These are phyloP conservation scores for Ophiostoma populinum DNA, from an alignment of 2,329 filamentous ascomycete genomes.

Conservation along the genomic window DNA sequence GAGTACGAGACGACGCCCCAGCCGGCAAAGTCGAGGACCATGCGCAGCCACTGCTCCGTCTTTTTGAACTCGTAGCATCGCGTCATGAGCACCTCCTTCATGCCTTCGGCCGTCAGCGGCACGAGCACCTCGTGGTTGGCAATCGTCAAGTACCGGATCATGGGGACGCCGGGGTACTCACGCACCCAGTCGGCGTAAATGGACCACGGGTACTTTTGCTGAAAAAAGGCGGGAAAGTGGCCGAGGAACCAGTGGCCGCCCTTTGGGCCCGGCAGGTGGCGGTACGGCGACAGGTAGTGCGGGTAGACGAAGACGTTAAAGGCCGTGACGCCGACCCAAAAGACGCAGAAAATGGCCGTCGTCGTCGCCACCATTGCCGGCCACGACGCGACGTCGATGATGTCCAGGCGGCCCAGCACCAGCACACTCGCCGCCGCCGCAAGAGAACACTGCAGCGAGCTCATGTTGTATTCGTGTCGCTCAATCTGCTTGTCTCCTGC, in stretches of 20 bases:
- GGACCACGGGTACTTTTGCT: constrained; percentile 5
- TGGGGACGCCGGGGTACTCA: constrained; percentile 13
- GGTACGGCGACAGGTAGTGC: constrained; percentile 24
- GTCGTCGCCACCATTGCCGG: not conserved
- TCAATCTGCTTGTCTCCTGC: no score
- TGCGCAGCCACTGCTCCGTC: constrained; percentile 14
- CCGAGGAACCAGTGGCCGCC: constrained; percentile 9
- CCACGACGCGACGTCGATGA: not conserved
- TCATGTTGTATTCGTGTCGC: constrained; percentile 1
- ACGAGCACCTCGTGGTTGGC: constrained; percentile 21
- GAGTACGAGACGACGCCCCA: constrained; percentile 7
- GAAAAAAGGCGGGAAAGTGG: constrained; percentile 6
- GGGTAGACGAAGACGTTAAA: constrained; percentile 26
- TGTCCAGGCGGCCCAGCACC: not conserved
- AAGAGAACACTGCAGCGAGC: constrained; percentile 1
- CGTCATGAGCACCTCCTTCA: constrained; percentile 21
- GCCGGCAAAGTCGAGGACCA: constrained; percentile 14
- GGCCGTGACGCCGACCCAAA: constrained; percentile 9
- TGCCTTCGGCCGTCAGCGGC: constrained; percentile 20
- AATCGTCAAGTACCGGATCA: constrained; percentile 22
- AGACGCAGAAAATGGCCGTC: not conserved
- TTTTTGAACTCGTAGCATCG: constrained; percentile 20
- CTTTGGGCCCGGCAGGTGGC: constrained; percentile 26
- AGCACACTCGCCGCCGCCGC: not conserved
- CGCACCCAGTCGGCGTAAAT: constrained; percentile 8